Base-by-base conservation (phyloP, 2,329 filamentous ascomycete genomes). In the Pestalotiopsis sp. region DNA sequence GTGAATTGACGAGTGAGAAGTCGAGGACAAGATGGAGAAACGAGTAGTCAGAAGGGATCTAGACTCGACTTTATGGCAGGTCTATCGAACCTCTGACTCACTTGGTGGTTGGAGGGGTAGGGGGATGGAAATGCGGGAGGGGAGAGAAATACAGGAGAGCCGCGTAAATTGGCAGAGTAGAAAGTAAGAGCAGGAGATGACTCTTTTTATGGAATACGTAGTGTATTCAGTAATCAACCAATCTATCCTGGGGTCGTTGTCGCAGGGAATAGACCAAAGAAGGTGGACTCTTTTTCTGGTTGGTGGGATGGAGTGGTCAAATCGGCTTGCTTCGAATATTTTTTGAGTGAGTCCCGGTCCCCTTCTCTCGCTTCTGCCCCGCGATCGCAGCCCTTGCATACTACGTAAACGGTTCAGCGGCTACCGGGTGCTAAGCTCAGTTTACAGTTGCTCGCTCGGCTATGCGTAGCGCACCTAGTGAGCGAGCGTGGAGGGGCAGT, bases 51-150 rank as follows among this genome's bases (percentile, higher is more conserved):
- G 27, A 49, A 25, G 61, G 12, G 61, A 64, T 62, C 59, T 20
- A 36, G 59, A 20, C 25, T 38, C n/a, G n/a, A 20, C 38, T 64
- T 64, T 64, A 64, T 64, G 61, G 61, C 20, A 27, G 23, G 57
- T 17, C 20, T n/a, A 20, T 23, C 25, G 36, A 39, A 39, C n/a
- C n/a, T 62, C 59, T 62, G 59, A 62, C 59, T 62, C 59, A 62
- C 59, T 13, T 45, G 17, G 45, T 17, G 45, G 45, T 49, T n/a
- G 41, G 13, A 14, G 45, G 9, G 17, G 9, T 52, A 52, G 17
- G 45, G 45, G 20, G n/a, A 52, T 17, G 20, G 17, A 4, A 52
- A n/a, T n/a, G 45, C 17, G 45, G 45, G 20, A 20, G 45, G 20
- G 45, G 45, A 20, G 5, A 52, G 45, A 52, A 52, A 52, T 52